phyloP scores from a whole-genome alignment of 306 rosid genomes.

The Prosopis cineraria region DNA sequence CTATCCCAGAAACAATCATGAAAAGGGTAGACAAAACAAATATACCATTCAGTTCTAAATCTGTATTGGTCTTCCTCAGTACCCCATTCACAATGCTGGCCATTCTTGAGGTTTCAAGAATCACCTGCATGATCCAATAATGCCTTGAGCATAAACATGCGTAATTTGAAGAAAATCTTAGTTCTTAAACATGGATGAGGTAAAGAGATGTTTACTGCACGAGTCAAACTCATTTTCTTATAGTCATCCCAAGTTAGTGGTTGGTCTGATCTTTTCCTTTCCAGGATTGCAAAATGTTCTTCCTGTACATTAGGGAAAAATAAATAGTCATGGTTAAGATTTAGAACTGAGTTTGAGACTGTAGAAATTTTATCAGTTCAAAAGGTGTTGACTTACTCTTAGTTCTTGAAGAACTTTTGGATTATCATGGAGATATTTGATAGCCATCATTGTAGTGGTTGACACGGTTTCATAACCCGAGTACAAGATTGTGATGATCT shows the following conservation, averaged over 20 bases:
- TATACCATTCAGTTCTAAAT: constrained; percentile 70
- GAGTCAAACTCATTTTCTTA: constrained; percentile 62
- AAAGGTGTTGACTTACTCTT: constrained; percentile 41
- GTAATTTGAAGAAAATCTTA: neutral
- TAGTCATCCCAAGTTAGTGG: constrained; percentile 64
- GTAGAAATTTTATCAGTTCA: neutral
- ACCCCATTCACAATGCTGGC: constrained; percentile 79
- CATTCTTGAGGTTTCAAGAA: constrained; percentile 72
- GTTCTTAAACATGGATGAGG: constrained; percentile 23
- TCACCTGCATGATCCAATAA: constrained; percentile 48
- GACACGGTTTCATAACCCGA: constrained; percentile 94
- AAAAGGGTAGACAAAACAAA: neutral
- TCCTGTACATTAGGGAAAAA: constrained; percentile 39
- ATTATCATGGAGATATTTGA: constrained; percentile 71
- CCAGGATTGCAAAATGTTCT: constrained; percentile 68
- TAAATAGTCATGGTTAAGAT: neutral
- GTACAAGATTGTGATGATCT: constrained; percentile 61
- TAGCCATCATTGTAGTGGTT: constrained; percentile 82
- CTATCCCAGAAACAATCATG: neutral
- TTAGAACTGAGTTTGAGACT: neutral
- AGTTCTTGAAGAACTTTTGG: constrained; percentile 63
- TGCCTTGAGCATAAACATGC: neutral
- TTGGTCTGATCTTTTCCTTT: constrained; percentile 51
- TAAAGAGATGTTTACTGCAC: constrained; percentile 50
- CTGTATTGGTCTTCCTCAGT: constrained; percentile 60